Evolutionary conservation across 495 filamentous ascomycete genomes (phyloP).

Genomic region (Chaetomidium leptoderma): DNA sequence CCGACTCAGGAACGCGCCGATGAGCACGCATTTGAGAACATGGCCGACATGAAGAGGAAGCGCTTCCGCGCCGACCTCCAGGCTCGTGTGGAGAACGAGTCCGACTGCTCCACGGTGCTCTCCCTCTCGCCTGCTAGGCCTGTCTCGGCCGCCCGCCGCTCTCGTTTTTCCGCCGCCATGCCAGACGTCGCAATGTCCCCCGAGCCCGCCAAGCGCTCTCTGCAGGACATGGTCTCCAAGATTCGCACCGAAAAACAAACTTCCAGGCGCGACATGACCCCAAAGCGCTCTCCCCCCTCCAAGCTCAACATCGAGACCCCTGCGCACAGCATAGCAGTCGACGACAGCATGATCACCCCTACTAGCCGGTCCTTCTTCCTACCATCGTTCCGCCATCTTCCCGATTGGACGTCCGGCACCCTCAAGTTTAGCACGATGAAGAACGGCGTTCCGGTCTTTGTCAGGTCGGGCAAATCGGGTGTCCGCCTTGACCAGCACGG

Average conservation of each 20-base stretch:
- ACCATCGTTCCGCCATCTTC: slow-evolving; percentile 42
- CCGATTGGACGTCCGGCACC: slow-evolving; percentile 45
- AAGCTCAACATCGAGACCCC: slow-evolving; percentile 12
- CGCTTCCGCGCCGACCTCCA: slow-evolving; percentile 41
- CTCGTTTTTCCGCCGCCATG: slow-evolving; percentile 24
- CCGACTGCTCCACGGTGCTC: slow-evolving; percentile 40
- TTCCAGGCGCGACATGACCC: slow-evolving; percentile 22
- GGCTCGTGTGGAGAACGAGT: slow-evolving; percentile 42
- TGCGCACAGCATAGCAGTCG: slow-evolving; percentile 7
- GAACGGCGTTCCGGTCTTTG: slow-evolving; percentile 46
- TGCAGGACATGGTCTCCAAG: slow-evolving; percentile 34
- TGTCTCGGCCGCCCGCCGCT: slow-evolving; percentile 20
- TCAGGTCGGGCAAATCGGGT: slow-evolving; percentile 29
- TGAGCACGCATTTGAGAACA: slow-evolving; percentile 28
- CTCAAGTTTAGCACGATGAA: slow-evolving; percentile 42
- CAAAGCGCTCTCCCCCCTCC: slow-evolving; percentile 15
- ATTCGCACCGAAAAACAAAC: slow-evolving; percentile 29
- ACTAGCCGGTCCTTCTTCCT: slow-evolving; percentile 45
- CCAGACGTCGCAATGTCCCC: slow-evolving; percentile 15
- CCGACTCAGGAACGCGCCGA: slow-evolving; percentile 25
- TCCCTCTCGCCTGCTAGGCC: slow-evolving; percentile 26
- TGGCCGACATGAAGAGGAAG: slow-evolving; percentile 27
- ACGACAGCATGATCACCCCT: slow-evolving; percentile 31
- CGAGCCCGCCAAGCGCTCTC: slow-evolving; percentile 25
- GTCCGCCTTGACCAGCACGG: slow-evolving; percentile 25